phyloP scores from a whole-genome alignment of 2,329 filamentous ascomycete species.

The Lecanosticta acicola region DNA sequence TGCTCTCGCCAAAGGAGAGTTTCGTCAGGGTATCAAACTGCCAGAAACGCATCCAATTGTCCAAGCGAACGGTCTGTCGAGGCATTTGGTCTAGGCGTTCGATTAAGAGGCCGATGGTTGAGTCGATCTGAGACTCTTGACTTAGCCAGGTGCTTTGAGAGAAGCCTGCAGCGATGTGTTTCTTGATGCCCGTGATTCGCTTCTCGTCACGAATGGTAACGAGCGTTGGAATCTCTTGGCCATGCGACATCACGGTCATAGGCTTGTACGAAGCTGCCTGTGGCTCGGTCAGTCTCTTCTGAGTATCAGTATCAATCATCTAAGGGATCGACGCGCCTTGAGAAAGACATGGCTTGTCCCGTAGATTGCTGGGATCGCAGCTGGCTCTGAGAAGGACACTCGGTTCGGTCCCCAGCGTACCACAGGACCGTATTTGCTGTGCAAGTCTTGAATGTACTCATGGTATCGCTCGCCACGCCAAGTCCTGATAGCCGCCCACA shows the following conservation, averaged over 20 bases:
- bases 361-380: constrained; percentile 11
- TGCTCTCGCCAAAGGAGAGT: constrained; percentile 11
- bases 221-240: constrained; percentile 8
- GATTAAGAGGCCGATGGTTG: constrained; percentile 6
- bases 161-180: constrained; percentile 12
- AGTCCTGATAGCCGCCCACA: constrained; percentile 8
- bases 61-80: not conserved
- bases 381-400: constrained; percentile 14
- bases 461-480: constrained; percentile 9
- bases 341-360: constrained; percentile 6
- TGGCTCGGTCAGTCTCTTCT: not conserved
- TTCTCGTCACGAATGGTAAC: constrained; percentile 11
- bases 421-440: constrained; percentile 26
- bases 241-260: constrained; percentile 9
- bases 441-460: constrained; percentile 31
- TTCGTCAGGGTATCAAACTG: constrained; percentile 12
- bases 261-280: constrained; percentile 10
- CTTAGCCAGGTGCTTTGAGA: constrained; percentile 10
- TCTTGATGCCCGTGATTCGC: constrained; percentile 10
- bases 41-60: constrained; percentile 11
- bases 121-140: constrained; percentile 13
- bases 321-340: not conserved
- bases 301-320: too few species aligned
- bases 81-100: constrained; percentile 1
- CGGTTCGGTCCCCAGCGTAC: constrained; percentile 28